These are phyloP conservation scores for Diversispora epigaea DNA, from an alignment of 192 early-diverging fungal species.

Conservation along the genomic window DNA sequence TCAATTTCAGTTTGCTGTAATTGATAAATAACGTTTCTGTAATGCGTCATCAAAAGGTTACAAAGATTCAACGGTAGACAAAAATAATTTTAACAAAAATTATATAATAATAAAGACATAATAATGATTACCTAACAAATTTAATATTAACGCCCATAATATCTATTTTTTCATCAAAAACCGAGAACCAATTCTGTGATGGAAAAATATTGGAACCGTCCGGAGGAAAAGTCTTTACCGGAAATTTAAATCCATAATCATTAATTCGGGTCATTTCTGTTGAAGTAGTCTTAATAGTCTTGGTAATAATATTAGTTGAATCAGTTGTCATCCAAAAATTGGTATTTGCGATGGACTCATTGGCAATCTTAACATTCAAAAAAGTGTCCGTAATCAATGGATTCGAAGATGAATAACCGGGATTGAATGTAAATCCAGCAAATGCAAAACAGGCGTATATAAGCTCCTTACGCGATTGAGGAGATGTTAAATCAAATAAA, in stretches of 20 bases:
- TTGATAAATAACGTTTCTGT: constrained; percentile 52
- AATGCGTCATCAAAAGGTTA: background rate
- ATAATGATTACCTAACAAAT: constrained; percentile 39
- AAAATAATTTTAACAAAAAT: too few species aligned
- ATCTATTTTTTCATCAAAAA: constrained; percentile 1
- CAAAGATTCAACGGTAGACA: too few species aligned
- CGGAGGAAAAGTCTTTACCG: constrained; percentile 39
- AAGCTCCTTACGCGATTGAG: constrained; percentile 42
- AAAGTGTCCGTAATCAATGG: constrained; percentile 16
- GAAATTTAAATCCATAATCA: constrained; percentile 39
- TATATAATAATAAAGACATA: background rate
- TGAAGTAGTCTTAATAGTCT: too few species aligned
- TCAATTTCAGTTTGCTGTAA: constrained; percentile 39
- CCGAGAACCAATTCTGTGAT: constrained; percentile 38
- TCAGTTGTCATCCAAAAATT: constrained; percentile 27
- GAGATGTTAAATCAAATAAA: constrained; percentile 45
- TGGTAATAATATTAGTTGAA: too few species aligned
- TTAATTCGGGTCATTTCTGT: too few species aligned
- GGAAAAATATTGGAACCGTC: constrained; percentile 40
- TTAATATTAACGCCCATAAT: constrained; percentile 28
- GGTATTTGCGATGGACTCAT: constrained; percentile 14
- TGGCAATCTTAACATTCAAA: background rate
- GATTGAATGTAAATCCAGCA: constrained; percentile 49
- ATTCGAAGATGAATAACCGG: constrained; percentile 35
- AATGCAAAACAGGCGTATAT: constrained; percentile 53